Evolutionary conservation across 441 rosid species (phyloP).

Genomic region (Corymbia calophylla): DNA sequence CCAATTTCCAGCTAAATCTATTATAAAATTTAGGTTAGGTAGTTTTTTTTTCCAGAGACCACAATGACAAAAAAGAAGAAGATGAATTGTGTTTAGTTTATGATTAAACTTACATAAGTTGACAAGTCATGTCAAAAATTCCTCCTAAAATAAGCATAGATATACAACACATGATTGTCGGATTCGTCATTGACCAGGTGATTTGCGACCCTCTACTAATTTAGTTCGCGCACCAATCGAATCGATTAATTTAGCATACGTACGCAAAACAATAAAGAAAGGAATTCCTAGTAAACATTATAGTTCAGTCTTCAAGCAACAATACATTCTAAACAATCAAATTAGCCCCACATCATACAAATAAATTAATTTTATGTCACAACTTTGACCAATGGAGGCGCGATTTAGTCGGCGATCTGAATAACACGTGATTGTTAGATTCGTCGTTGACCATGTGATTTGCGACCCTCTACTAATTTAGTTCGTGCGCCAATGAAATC

Average conservation of each 20-base stretch:
- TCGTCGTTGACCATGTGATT: not conserved
- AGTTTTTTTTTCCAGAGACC: not conserved
- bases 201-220: not conserved
- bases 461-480: not conserved
- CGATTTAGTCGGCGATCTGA: not conserved
- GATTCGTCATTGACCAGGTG: not conserved
- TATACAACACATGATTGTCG: not conserved
- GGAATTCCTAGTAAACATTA: not conserved
- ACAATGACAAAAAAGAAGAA: not conserved
- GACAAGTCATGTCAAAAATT: not conserved
- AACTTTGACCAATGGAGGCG: not conserved
- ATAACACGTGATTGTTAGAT: not conserved
- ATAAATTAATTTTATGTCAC: not conserved
- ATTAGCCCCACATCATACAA: not conserved
- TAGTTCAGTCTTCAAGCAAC: not conserved
- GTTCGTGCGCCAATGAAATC: not conserved
- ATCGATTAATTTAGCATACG: not conserved
- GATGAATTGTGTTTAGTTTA: not conserved
- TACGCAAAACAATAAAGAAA: not conserved
- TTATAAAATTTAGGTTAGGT: not conserved
- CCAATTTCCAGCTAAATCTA: not conserved
- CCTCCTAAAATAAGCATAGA: not conserved
- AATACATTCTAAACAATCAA: not conserved
- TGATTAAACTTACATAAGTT: not conserved
- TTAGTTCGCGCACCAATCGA: not conserved